Conservation (phyloP, 2,329 filamentous ascomycete genomes). For the Xylaria digitata region DNA sequence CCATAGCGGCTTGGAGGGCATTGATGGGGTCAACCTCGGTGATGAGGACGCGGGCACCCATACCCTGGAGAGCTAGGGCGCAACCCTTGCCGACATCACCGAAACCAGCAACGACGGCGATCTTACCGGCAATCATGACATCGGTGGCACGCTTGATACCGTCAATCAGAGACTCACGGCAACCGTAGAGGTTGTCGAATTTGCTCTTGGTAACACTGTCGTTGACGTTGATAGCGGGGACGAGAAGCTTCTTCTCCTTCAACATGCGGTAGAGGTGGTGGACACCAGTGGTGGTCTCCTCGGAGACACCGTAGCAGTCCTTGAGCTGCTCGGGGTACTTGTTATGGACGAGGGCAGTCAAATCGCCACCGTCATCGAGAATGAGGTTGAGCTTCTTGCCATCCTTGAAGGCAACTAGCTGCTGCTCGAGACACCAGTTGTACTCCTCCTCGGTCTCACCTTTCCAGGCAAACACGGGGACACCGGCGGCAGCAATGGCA, state of each 20-base stretch:
- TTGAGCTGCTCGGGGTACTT: conserved; percentile 99
- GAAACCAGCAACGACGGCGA: conserved; percentile 96
- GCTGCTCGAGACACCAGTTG: conserved; percentile 99
- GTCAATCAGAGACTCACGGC: conserved; percentile 97
- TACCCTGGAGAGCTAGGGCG: conserved; percentile 92
- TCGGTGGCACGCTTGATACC: conserved; percentile 99
- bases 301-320: conserved; percentile 97
- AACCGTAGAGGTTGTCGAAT: conserved; percentile 99
- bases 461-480: conserved; percentile 84
- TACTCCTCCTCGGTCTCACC: conserved; percentile 99
- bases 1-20: conserved; percentile 97
- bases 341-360: conserved; percentile 94
- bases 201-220: conserved; percentile 99
- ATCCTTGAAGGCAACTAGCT: conserved; percentile 96
- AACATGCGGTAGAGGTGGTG: conserved; percentile 99
- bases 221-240: conserved; percentile 99
- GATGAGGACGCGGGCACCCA: conserved; percentile 96
- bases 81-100: conserved; percentile 99
- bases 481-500: conserved; percentile 92
- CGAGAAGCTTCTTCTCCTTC: conserved; percentile 88
- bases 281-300: conserved; percentile 99
- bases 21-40: conserved; percentile 99
- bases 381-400: conserved; percentile 97
- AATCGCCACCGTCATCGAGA: conserved; percentile 97
- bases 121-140: conserved; percentile 99